These are phyloP conservation scores for Hanseniaspora valbyensis DNA, from an alignment of 805 yeast species.

Conservation along the genomic window DNA sequence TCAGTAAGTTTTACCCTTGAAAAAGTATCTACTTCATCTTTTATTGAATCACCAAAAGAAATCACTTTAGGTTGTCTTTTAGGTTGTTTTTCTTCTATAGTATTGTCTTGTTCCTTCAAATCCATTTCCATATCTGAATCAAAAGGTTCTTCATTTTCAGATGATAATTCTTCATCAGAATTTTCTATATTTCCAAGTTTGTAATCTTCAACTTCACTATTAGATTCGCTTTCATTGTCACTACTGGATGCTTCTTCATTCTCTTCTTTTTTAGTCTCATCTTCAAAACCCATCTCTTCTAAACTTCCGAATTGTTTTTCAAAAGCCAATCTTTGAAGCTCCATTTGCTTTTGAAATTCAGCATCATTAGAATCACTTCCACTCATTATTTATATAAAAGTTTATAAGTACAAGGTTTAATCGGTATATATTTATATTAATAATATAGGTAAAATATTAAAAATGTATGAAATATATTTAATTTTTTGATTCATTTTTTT, in stretches of 20 bases:
- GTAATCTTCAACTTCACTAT: not conserved
- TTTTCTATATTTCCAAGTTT: constrained; percentile 4
- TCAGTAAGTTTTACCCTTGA: constrained; percentile 36
- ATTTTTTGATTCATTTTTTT: no score
- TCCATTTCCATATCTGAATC: constrained; percentile 11
- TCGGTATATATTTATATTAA: not conserved
- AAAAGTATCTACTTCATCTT: constrained; percentile 23
- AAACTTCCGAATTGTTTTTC: constrained; percentile 55
- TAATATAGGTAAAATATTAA: no score
- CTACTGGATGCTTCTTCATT: not conserved
- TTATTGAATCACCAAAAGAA: constrained; percentile 28
- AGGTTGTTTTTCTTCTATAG: not conserved
- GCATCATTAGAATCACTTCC: constrained; percentile 15
- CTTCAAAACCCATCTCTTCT: constrained; percentile 44
- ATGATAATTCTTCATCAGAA: constrained; percentile 16
- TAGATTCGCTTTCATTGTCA: constrained; percentile 4
- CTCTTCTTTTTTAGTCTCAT: constrained; percentile 29
- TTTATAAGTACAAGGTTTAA: no score
- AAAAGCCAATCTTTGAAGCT: constrained; percentile 46
- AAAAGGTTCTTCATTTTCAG: constrained; percentile 22
- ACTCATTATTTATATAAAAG: not conserved
- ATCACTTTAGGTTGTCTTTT: constrained; percentile 23
- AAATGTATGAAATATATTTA: no score
- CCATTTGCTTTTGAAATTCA: constrained; percentile 29
- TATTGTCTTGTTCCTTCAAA: constrained; percentile 21